Evolutionary conservation across 306 rosid species (phyloP), one percentile per base, ranked within the genome.

Genomic region (Medicago lupulina): DNA sequence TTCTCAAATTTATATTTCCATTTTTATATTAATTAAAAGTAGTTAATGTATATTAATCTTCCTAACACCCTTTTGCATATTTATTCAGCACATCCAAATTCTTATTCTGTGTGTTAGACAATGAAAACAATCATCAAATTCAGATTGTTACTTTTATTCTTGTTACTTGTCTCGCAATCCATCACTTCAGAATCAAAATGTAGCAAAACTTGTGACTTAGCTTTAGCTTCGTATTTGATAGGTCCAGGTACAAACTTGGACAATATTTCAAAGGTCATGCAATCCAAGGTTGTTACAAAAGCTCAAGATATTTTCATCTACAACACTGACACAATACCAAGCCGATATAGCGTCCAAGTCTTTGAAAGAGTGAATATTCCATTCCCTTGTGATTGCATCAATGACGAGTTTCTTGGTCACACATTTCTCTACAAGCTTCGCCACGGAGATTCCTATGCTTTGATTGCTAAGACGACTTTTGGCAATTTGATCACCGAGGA

Each of bases 141-240:
- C 38, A 34, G 38, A 34, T 5, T 34, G 7, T 34, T 7, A 34
- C 38, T 34, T 34, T 34, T 34, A 34, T 34, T 34, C 38, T 34
- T 34, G 38, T 34, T 34, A 34, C 38, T 34, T 4, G 38, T 6
- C 7, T 34, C 38, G 6, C 6, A 34, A 34, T 34, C 38, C 38
- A 4, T 4, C 7, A 34, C 5, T 44, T 4, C 49, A 12, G 84
- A 86, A 75, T 77, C 98, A 9, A 75, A 69, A 38, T 93, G 96
- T 76, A 18, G 67, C 11, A 70, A 64, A 19, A 75, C 74, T 8
- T 93, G 98, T 80, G 81, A 21, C 7, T 38, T 81, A 72, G 98
- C 98, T 74, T 49, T 89, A 44, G 98, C 88, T 68, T 93, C 96
- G 2, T 89, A 85, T 75, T 72, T 40, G 3, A 34, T 87, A 10